phyloP scores from a whole-genome alignment of 2,329 filamentous ascomycete genomes.

The Epichloe aotearoae region DNA sequence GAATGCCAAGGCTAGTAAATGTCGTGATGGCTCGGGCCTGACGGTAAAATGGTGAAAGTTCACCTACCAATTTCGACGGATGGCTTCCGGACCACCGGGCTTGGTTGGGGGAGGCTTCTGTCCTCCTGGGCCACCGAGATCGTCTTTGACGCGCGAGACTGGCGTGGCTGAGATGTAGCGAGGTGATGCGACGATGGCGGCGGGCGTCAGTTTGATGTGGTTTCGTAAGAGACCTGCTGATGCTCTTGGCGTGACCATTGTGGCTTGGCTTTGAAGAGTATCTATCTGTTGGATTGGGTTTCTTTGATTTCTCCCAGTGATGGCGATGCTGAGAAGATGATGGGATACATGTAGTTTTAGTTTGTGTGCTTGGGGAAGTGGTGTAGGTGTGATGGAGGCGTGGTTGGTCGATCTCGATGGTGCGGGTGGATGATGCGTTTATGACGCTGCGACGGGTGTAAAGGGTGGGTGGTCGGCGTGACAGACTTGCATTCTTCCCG shows the following conservation, averaged over 20 bases:
- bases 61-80: slow-evolving; percentile 20
- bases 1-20: too few species aligned
- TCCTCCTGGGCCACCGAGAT: slow-evolving; percentile 22
- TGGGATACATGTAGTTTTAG: neutral
- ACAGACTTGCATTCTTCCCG: neutral
- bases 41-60: neutral
- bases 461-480: neutral
- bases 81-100: slow-evolving; percentile 16
- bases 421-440: neutral
- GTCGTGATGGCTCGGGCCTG: too few species aligned
- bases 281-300: too few species aligned
- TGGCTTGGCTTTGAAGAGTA: neutral
- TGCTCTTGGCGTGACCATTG: neutral
- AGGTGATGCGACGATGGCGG: neutral
- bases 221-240: neutral
- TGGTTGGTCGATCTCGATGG: neutral
- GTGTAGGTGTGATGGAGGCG: neutral
- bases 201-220: slow-evolving; percentile 4
- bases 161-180: slow-evolving; percentile 3
- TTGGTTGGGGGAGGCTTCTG: slow-evolving; percentile 16
- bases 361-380: neutral
- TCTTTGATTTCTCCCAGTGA: too few species aligned
- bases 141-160: slow-evolving; percentile 7
- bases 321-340: too few species aligned
- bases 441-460: slow-evolving; percentile 3